Base-by-base conservation (phyloP, 2,329 filamentous ascomycete genomes). In the Fusarium pseudograminearum region DNA sequence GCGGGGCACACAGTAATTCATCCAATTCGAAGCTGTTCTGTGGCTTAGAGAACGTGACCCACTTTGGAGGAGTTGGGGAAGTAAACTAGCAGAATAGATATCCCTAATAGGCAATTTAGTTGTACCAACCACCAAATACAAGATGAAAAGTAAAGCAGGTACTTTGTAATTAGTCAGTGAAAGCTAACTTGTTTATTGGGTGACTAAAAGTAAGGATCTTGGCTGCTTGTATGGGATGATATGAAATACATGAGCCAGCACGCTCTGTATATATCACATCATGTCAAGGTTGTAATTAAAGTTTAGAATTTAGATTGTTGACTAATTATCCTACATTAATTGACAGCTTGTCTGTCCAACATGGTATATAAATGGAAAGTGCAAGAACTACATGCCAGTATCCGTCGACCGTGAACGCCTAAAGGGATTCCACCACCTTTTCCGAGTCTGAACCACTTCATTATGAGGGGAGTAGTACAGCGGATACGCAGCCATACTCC, bases 1-100 rank as follows among this genome's bases (percentile, higher is more conserved):
- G 73, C 73, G 74, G 74, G 74, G 73, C 71, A 71, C 71, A 72
- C 54, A 57, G 60, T 47, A 73, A 71, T 69, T 73, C 64, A 63
- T 63, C 46, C 58, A 20, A 62, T 63, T 57, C 50, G 8, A 62
- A 63, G 58, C 50, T 63, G 52, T 64, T 57, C 60, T 70, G 57
- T 61, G 63, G 47, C 69, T 65, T 24, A 28, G 8, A 51, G 8
- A 51, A 40, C 18, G 3, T 20, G 48, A 18, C 24, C 48, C 48
- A 51, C 48, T 40, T 51, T 30, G 26, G 31, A 22, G 18, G n/a
- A 46, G 18, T 30, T 46, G 26, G 28, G 44, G 30, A 15, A 52
- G 26, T 38, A 12, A 7, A 31, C 8, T 8, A 44, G 11, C 15
- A 24, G 20, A 41, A 15, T 28, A 28, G 26, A 28, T 28, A 28